These are phyloP conservation scores for Buddleja alternifolia DNA, from an alignment of 257 asterid genomes.

Conservation along the genomic window DNA sequence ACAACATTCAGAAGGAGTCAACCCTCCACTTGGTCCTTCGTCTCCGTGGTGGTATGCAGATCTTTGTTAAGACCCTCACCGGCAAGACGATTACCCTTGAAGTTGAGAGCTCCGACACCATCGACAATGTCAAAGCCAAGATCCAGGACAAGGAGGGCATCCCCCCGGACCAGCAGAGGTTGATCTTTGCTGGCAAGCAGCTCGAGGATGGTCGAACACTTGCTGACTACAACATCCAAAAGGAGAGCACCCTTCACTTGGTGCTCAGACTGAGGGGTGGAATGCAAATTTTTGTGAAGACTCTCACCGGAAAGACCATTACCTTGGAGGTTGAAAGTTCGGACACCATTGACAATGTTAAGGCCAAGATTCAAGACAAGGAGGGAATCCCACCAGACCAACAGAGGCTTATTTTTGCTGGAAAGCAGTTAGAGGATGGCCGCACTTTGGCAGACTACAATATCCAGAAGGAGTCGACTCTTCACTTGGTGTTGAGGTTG, in stretches of 20 bases:
- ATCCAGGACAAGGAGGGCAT: no score
- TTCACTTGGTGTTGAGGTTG: constrained; percentile 57
- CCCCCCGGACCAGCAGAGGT: no score
- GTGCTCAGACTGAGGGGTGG: constrained; percentile 37
- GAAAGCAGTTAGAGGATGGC: constrained; percentile 61
- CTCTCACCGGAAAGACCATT: constrained; percentile 55
- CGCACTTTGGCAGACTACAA: constrained; percentile 59
- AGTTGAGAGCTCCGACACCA: no score
- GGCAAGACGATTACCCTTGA: no score
- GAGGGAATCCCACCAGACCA: constrained; percentile 68
- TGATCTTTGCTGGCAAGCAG: background rate
- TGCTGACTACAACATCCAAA: constrained; percentile 41
- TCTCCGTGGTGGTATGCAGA: background rate
- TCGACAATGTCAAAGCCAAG: no score
- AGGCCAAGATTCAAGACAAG: constrained; percentile 60
- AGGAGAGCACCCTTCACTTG: constrained; percentile 37
- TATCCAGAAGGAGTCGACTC: constrained; percentile 62
- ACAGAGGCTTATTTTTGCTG: constrained; percentile 64
- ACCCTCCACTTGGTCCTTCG: constrained; percentile 51
- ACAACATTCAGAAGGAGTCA: constrained; percentile 53
- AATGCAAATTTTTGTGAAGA: constrained; percentile 50
- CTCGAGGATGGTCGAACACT: constrained; percentile 34
- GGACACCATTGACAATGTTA: constrained; percentile 58
- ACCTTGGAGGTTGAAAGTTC: constrained; percentile 61
- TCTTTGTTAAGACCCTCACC: no score